Evolutionary conservation across 129 eudicot genomes (phyloP), one percentile per base, ranked within the genome.

Genomic region (carrot (Daucus carota)): DNA sequence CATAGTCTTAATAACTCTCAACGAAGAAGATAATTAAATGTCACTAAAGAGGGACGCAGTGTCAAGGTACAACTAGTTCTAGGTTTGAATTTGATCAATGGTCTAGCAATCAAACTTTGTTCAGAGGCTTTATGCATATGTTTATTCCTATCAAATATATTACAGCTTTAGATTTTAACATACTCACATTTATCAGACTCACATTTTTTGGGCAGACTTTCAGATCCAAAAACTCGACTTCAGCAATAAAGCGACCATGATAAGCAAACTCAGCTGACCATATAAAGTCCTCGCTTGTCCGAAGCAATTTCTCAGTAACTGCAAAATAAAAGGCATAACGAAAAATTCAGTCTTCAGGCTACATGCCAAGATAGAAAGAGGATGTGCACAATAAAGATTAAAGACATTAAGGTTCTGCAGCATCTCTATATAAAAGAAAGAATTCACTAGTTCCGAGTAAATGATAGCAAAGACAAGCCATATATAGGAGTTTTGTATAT

Each of bases 171-270:
- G 4, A 10, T 24, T 33, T n/a, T 38, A 72, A 73, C 42, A 33
- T 54, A 50, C 97, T 87, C 84, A 92, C 96, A 80, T 89, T 86
- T 71, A n/a, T n/a, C n/a, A 33, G 66, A 50, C 97, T 87, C 84
- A 92, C 96, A 80, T 89, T 86, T 71, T 67, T 33, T 14, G 96
- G 87, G 87, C 83, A 86, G 75, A 90, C 83, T 83, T 89, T 92
- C 72, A 93, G 87, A 80, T 93, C 97, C 78, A 93, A 80, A 83
- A 93, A 93, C 88, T 93, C 98, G 14, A 90, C 97, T 78, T 93
- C 98, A 80, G 90, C 81, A 74, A 86, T 68, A 76, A 90, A 93
- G 62, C 98, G 96, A 26, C 96, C 97, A 65, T 82, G 94, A 72
- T 87, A 88, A 67, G 86, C 86, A 40, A 86, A 82, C 78, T 93